Evolutionary conservation across 129 eudicot species (phyloP).

Genomic region (Flaveria sonorensis): DNA sequence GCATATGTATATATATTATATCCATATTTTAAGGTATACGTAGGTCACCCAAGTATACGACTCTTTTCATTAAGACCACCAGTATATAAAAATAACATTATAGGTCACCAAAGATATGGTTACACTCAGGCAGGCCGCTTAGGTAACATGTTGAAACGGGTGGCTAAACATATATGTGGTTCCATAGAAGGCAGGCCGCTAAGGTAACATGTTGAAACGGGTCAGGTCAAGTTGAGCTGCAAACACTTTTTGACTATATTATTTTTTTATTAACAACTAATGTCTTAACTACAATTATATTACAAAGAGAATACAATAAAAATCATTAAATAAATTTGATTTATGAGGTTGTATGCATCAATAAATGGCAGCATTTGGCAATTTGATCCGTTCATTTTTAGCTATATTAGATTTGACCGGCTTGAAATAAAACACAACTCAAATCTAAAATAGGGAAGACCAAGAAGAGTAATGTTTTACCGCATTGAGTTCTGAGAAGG

Average conservation of each 20-base stretch:
- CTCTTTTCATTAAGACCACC: not conserved
- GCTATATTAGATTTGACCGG: not conserved
- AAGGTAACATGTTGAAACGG: not conserved
- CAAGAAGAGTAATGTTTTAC: constrained; percentile 43
- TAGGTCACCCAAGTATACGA: not conserved
- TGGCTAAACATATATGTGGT: not conserved
- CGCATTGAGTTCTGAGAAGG: constrained; percentile 95
- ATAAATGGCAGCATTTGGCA: not conserved
- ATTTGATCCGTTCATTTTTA: not conserved
- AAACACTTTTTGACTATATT: not conserved
- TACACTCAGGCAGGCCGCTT: no score
- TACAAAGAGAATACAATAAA: not conserved
- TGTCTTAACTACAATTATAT: not conserved
- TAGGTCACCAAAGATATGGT: not conserved
- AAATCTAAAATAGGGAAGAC: not conserved
- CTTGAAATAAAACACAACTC: constrained; percentile 4
- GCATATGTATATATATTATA: not conserved
- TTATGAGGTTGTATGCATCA: not conserved
- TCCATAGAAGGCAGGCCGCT: not conserved
- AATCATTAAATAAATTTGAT: not conserved
- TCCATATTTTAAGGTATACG: not conserved
- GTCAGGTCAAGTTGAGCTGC: not conserved
- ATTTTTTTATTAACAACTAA: not conserved
- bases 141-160: not conserved
- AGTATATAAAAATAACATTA: not conserved